Base-by-base conservation (phyloP, 1,139 yeast genomes). In the Yamadazyma taylorii region DNA sequence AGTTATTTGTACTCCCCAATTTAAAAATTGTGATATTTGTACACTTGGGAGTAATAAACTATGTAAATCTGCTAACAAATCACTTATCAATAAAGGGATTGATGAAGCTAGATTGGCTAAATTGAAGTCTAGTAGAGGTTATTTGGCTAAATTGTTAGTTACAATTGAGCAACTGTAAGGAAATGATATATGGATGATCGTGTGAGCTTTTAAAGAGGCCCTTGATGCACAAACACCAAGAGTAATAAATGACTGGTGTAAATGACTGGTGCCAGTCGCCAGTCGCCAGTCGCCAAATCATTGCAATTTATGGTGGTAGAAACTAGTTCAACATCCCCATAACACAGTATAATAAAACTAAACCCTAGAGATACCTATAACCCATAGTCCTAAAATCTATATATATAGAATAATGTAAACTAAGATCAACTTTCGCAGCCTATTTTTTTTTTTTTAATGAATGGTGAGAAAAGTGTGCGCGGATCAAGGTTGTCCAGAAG, bases 1-100 rank as follows among this genome's bases (percentile, higher is more conserved):
- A 58, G 81, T 81, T 1, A 73, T 90, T 2, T 90, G 97, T 56
- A 75, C 81, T 2, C 87, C 96, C 0, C 70, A 83, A 35, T 79
- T 81, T 3, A 64, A 78, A 30, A 74, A 83, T 45, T 90, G 97
- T 58, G 90, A 81, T 50, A 51, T 81, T n/a, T 90, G 97, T 50
- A 56, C 76, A 2, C 58, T 86, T 38, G 78, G 79, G 1, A 53
- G 53, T 24, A 60, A 67, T 4, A 73, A 70, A 1, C 52, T 81
- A 3, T 85, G 95, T 47, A 66, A 72, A 24, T 67, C 72, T 15
- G 76, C 68, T 7, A 77, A 79, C 49, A 63, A 66, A 34, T 67
- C 69, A 30, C 46, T 78, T 23, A 37, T 72, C 27, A 61, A 58
- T 25, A 53, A 56, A 22, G 40, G 19, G 9, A 62, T 63, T n/a